These are phyloP conservation scores for Stephanodiscus minutulus DNA, from an alignment of 108 stramenopile genomes.

Conservation along the genomic window DNA sequence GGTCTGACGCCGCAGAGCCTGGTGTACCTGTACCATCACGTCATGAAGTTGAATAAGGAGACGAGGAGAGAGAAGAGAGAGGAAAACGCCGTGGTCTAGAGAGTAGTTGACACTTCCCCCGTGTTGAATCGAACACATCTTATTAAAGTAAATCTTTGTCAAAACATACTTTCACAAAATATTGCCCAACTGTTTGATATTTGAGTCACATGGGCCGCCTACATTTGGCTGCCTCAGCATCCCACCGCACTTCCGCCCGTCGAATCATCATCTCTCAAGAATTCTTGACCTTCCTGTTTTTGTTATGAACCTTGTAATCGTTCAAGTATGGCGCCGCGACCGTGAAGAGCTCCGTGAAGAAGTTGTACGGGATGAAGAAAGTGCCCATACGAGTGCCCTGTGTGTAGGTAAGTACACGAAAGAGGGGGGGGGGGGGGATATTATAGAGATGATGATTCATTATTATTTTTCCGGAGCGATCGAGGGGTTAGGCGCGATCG, in stretches of 20 bases:
- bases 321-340: constrained; percentile 82
- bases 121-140: constrained; percentile 11
- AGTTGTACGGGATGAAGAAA: constrained; percentile 90
- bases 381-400: constrained; percentile 88
- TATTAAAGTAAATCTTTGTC: not conserved
- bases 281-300: constrained; percentile 50
- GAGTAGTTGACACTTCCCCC: not conserved
- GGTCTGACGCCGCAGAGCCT: constrained; percentile 94
- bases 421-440: not conserved
- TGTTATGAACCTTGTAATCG: constrained; percentile 91
- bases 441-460: too few relatives aligned
- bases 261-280: too few relatives aligned
- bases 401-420: constrained; percentile 16
- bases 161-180: too few relatives aligned
- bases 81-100: constrained; percentile 9
- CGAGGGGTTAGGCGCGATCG: not conserved
- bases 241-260: too few relatives aligned
- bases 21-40: constrained; percentile 92
- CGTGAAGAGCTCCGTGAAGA: constrained; percentile 90
- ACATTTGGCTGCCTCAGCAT: not conserved
- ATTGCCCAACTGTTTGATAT: not conserved
- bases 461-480: not conserved
- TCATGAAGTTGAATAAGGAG: constrained; percentile 69
- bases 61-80: constrained; percentile 49
- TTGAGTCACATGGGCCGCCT: not conserved